Percentiles rank a stretch among this genome's conserved stretches.
These are phyloP conservation scores for Monosporascus cannonballus DNA, from an alignment of 2,329 filamentous ascomycete species.

Conservation along the genomic window DNA sequence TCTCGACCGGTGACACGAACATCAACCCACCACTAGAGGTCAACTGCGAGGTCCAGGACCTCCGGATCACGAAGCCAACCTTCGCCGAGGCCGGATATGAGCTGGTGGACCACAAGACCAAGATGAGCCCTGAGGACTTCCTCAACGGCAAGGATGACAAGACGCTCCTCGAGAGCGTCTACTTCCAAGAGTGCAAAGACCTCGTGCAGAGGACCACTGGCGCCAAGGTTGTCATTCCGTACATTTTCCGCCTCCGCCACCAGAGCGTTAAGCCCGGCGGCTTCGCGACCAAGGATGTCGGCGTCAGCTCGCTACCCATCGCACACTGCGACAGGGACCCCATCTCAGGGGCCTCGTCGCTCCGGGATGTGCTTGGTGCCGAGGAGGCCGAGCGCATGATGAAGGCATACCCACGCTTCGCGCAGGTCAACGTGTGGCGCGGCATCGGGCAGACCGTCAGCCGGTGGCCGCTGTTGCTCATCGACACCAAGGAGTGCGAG, in stretches of 20 bases:
- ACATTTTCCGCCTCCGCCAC: slow-evolving; percentile 22
- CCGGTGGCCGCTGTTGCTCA: slow-evolving; percentile 23
- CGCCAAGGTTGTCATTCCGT: slow-evolving; percentile 19
- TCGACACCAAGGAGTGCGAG: slow-evolving; percentile 17
- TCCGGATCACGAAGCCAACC: slow-evolving; percentile 16
- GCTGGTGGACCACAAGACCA: slow-evolving; percentile 19
- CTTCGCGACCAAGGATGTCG: slow-evolving; percentile 19
- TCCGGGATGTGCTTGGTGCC: slow-evolving; percentile 18
- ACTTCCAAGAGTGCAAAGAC: slow-evolving; percentile 21
- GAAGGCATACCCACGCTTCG: slow-evolving; percentile 17
- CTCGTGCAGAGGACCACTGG: slow-evolving; percentile 21
- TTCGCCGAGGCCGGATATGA: slow-evolving; percentile 20
- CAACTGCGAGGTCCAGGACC: slow-evolving; percentile 20
- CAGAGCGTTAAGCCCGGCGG: slow-evolving; percentile 17
- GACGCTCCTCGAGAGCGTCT: slow-evolving; percentile 19
- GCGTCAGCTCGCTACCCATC: slow-evolving; percentile 18
- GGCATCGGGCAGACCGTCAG: slow-evolving; percentile 19
- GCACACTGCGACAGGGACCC: slow-evolving; percentile 22
- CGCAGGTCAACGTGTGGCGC: slow-evolving; percentile 23
- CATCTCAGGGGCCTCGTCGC: slow-evolving; percentile 17
- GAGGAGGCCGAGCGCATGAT: slow-evolving; percentile 18
- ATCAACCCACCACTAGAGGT: slow-evolving; percentile 19
- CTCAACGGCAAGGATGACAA: slow-evolving; percentile 19
- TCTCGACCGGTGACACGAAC: slow-evolving; percentile 18
- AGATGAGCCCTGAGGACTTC: slow-evolving; percentile 19